These are phyloP conservation scores for Cocos nucifera DNA, from an alignment of 176 grass and related monocot genomes.

Conservation along the genomic window DNA sequence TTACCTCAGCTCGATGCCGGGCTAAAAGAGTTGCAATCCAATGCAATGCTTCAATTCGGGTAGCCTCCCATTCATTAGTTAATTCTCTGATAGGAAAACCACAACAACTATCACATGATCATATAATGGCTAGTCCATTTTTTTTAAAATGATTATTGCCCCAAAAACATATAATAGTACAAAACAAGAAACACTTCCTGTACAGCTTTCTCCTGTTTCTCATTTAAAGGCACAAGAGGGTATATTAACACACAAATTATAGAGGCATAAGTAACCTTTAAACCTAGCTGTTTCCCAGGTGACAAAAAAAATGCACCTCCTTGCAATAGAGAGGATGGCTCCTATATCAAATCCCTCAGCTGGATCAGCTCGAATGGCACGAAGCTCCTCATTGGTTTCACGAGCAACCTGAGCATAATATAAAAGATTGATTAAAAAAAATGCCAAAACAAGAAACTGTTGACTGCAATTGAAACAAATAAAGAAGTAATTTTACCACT, in stretches of 20 bases:
- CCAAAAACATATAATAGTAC: no score
- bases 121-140: no score
- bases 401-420: conserved; percentile 54
- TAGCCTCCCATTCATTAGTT: conserved; percentile 76
- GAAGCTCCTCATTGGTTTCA: conserved; percentile 97
- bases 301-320: conserved; percentile 49
- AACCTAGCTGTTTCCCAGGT: neutral
- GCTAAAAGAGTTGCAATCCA: conserved; percentile 72
- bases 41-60: conserved; percentile 83
- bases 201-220: neutral
- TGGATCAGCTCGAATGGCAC: conserved; percentile 79
- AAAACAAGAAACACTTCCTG: no score
- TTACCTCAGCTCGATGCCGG: conserved; percentile 73
- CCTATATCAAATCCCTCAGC: conserved; percentile 86
- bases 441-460: neutral
- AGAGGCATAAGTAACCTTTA: neutral
- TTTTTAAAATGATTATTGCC: no score
- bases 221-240: neutral
- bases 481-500: conserved; percentile 48
- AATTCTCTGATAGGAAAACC: conserved; percentile 62
- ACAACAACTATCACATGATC: conserved; percentile 10
- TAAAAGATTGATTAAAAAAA: neutral
- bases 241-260: neutral
- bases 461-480: conserved; percentile 2
- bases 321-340: conserved; percentile 70